A percentile compares a stretch with the other conserved stretches of the same genome.
Evolutionary conservation across 768 basidiomycete genomes (phyloP).

Genomic region (Gloeopeniophorella convolvens): DNA sequence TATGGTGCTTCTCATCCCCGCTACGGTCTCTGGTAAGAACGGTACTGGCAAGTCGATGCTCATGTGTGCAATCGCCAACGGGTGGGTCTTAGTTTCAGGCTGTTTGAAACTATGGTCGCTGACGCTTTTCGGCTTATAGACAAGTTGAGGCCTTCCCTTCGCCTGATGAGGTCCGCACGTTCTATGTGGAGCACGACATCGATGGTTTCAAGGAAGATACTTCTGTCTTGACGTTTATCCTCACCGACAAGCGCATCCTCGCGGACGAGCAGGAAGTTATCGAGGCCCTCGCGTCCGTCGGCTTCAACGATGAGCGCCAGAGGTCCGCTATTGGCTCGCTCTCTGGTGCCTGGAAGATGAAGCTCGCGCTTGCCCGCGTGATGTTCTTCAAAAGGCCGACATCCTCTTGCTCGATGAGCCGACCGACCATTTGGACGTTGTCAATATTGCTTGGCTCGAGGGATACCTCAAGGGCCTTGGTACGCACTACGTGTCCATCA

Average conservation of each 20-base stretch:
- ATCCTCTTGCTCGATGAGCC: conserved; percentile 96
- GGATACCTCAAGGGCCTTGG: conserved; percentile 81
- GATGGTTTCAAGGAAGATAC: conserved; percentile 92
- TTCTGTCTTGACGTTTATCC: conserved; percentile 83
- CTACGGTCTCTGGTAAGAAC: conserved; percentile 96
- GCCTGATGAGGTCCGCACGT: conserved; percentile 93
- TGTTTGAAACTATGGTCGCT: no score
- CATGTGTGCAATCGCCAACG: conserved; percentile 90
- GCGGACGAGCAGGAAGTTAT: conserved; percentile 64
- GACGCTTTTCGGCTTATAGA: no score
- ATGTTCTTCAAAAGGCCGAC: conserved; percentile 98
- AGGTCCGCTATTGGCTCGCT: conserved; percentile 78
- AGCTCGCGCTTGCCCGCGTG: conserved; percentile 92
- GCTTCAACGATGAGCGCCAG: conserved; percentile 87
- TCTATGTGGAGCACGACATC: conserved; percentile 99
- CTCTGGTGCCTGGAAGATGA: conserved; percentile 99
- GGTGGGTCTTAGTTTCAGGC: no score
- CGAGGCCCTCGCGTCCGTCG: conserved; percentile 82
- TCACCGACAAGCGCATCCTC: conserved; percentile 76
- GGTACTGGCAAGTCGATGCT: conserved; percentile 97
- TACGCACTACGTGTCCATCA: conserved; percentile 94
- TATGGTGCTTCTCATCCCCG: conserved; percentile 98
- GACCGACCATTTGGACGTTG: conserved; percentile 96
- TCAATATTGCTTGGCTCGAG: conserved; percentile 98
- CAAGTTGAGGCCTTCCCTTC: conserved; percentile 99